Conservation (phyloP, 2,329 filamentous ascomycete genomes). For the Mycosphaerella sp. region DNA sequence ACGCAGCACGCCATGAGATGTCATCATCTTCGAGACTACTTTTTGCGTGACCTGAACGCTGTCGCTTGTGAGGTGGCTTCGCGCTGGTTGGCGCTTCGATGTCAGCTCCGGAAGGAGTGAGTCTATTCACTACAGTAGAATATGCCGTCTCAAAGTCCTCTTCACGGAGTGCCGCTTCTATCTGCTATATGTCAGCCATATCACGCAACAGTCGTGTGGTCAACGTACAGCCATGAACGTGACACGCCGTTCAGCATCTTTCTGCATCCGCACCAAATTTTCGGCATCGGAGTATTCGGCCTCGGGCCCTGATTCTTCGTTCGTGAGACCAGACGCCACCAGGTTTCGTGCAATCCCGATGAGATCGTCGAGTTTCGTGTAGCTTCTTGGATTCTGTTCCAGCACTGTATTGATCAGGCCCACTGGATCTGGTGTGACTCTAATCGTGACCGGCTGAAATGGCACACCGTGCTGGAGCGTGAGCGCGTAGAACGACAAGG, state of each 20-base stretch:
- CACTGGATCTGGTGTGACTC: slow-evolving; percentile 69
- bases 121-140: slow-evolving; percentile 68
- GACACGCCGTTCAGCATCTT: slow-evolving; percentile 56
- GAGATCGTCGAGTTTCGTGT: slow-evolving; percentile 68
- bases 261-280: slow-evolving; percentile 18
- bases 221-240: slow-evolving; percentile 61
- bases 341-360: slow-evolving; percentile 63
- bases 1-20: slow-evolving; percentile 71
- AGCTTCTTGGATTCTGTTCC: slow-evolving; percentile 67
- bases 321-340: slow-evolving; percentile 46
- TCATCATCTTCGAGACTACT: slow-evolving; percentile 45
- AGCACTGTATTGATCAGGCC: slow-evolving; percentile 66
- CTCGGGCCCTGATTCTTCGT: slow-evolving; percentile 23
- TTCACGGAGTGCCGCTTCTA: slow-evolving; percentile 67
- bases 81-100: slow-evolving; percentile 14
- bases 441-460: slow-evolving; percentile 69
- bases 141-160: slow-evolving; percentile 83
- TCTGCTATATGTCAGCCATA: neutral
- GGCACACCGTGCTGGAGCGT: slow-evolving; percentile 73
- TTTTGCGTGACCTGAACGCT: slow-evolving; percentile 18
- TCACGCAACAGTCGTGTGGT: neutral
- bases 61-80: slow-evolving; percentile 9
- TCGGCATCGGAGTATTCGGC: slow-evolving; percentile 31
- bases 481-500: slow-evolving; percentile 67
- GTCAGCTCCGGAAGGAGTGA: slow-evolving; percentile 39